phyloP scores from a whole-genome alignment of 805 yeast species.

The Maudiozyma pseudohumilis region DNA sequence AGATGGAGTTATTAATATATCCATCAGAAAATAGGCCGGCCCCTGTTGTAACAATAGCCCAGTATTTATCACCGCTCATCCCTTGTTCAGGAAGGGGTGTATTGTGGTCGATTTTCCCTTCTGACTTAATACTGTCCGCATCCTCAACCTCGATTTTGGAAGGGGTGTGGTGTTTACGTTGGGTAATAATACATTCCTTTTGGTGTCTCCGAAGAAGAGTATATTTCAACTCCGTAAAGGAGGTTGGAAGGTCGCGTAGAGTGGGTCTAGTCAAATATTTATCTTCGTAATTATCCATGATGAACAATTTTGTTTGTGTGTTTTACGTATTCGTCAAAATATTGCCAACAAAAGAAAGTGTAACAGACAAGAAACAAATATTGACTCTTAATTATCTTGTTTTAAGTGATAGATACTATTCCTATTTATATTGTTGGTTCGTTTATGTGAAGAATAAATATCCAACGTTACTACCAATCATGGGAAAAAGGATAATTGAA shows the following conservation, averaged over 20 bases:
- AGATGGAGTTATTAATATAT: conserved; percentile 76
- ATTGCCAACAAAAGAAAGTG: too few species aligned
- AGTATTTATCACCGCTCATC: conserved; percentile 28
- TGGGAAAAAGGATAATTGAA: too few species aligned
- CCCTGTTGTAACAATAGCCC: conserved; percentile 78
- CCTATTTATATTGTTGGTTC: conserved; percentile 74
- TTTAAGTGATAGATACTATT: conserved; percentile 71
- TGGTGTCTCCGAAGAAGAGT: not conserved
- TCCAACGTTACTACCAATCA: conserved; percentile 85
- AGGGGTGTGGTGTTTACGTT: conserved; percentile 41
- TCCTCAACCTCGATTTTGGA: conserved; percentile 30
- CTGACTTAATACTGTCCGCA: not conserved
- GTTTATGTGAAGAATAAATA: conserved; percentile 71
- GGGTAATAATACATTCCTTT: not conserved
- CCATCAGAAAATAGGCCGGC: conserved; percentile 94
- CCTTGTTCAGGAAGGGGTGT: conserved; percentile 62
- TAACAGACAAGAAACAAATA: conserved; percentile 69
- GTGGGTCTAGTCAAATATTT: not conserved
- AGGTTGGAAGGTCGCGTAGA: not conserved
- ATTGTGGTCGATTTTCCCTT: not conserved
- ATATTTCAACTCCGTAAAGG: not conserved
- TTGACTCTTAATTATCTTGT: conserved; percentile 65
- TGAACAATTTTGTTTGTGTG: conserved; percentile 62
- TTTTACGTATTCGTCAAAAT: too few species aligned
- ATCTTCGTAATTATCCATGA: conserved; percentile 13